Percentiles rank a stretch among this genome's conserved stretches.
Conservation (phyloP, 805 yeast species). For the Saitoella complicata region DNA sequence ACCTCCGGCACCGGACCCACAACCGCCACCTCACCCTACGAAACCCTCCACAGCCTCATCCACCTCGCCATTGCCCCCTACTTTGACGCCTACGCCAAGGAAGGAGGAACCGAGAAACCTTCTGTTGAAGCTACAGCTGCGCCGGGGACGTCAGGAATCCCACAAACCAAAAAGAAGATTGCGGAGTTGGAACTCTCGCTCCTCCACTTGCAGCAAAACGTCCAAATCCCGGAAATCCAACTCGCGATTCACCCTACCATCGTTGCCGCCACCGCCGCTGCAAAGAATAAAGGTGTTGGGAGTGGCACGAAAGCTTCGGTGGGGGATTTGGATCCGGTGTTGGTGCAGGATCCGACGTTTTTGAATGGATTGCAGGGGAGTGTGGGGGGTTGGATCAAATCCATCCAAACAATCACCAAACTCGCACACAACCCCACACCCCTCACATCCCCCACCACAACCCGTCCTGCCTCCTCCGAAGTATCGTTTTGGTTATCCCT, state of each 20-base stretch:
- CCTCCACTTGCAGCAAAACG: constrained; percentile 48
- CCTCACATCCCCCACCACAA: constrained; percentile 29
- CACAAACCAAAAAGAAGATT: constrained; percentile 42
- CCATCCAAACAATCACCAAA: constrained; percentile 40
- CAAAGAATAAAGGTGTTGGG: constrained; percentile 13
- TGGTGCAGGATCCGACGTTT: constrained; percentile 34
- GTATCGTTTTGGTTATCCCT: constrained; percentile 62
- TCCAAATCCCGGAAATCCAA: constrained; percentile 50
- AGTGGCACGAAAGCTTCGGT: constrained; percentile 7
- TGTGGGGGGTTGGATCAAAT: constrained; percentile 61
- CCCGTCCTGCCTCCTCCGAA: constrained; percentile 31
- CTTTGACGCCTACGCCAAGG: neutral
- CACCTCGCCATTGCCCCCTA: neutral
- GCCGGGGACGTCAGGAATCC: constrained; percentile 20
- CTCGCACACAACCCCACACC: constrained; percentile 36
- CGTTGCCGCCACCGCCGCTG: constrained; percentile 23
- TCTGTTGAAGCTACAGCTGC: neutral
- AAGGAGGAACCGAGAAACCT: no score
- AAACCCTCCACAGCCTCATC: neutral
- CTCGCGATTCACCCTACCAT: constrained; percentile 37
- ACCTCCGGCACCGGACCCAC: no score
- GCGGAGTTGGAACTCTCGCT: constrained; percentile 52
- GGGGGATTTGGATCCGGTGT: constrained; percentile 22
- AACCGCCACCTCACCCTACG: neutral
- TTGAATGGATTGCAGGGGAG: constrained; percentile 53